Conservation (phyloP, 805 yeast species). For the Brettanomyces custersianus region DNA sequence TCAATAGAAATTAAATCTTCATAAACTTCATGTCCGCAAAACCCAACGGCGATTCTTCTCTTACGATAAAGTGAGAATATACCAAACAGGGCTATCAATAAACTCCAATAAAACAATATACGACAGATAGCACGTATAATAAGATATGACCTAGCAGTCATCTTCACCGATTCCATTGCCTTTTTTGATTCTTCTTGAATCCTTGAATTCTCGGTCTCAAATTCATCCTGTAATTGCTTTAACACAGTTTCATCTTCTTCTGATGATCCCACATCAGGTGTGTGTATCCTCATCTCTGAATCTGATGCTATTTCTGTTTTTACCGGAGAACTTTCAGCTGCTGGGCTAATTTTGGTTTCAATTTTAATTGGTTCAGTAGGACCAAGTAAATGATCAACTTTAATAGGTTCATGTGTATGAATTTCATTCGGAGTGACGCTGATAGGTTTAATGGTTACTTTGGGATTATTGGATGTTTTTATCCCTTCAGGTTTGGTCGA, state of each 20-base stretch:
- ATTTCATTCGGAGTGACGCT: too few species aligned
- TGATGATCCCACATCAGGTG: constrained; percentile 13
- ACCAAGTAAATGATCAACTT: too few species aligned
- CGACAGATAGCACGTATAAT: constrained; percentile 2
- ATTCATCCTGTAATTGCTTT: constrained; percentile 14
- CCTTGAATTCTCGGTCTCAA: constrained; percentile 14
- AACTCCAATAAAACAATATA: constrained; percentile 10
- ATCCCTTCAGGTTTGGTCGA: too few species aligned
- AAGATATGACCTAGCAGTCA: constrained; percentile 2
- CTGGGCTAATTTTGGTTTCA: too few species aligned
- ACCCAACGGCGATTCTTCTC: constrained; percentile 58
- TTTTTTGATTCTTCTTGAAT: constrained; percentile 18
- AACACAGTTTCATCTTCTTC: constrained; percentile 12
- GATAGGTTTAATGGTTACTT: too few species aligned
- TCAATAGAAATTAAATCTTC: constrained; percentile 24
- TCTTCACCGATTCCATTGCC: constrained; percentile 9
- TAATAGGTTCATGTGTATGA: too few species aligned
- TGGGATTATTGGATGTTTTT: too few species aligned
- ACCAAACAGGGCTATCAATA: constrained; percentile 2
- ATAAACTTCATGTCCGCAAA: constrained; percentile 59
- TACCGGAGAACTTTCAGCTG: too few species aligned
- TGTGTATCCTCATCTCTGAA: constrained; percentile 7
- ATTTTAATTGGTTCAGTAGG: not conserved
- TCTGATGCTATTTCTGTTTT: too few species aligned
- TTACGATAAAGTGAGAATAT: constrained; percentile 31